Evolutionary conservation across 2,329 filamentous ascomycete species (phyloP), one percentile per base, ranked within the genome.

Genomic region (Neobulgaria alba): DNA sequence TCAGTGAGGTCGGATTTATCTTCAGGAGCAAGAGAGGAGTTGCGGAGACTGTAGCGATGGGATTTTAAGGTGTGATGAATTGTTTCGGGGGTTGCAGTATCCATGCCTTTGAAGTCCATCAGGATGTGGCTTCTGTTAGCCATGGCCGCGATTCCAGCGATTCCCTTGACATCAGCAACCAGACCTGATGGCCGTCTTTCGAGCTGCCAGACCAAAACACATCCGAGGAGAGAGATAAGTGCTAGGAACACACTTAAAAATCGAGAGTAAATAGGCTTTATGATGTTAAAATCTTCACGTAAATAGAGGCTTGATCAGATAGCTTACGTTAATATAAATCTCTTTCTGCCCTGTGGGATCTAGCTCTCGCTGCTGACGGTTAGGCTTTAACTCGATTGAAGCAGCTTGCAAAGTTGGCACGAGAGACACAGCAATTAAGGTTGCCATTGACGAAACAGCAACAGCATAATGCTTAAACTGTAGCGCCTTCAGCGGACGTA

Each of bases 121-220:
- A 86, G 63, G 56, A 86, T 83, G 50, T 86, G 82, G 48, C 73
- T 78, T 46, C 76, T 75, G 2, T 83, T 82, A 8, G 82, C 82
- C 81, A 87, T 85, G 41, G 81, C 77, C 4, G 82, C 82, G 29
- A 86, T 68, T 2, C 82, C 82, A 2, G 82, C 80, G 38, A 87
- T 84, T 4, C 82, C 82, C 50, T 77, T 78, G 5, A 84, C 81
- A 55, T 86, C 79, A 4, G 75, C 74, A 3, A 77, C 60, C 12
- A 87, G 65, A 0, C 82, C 82, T 3, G 79, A 82, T 29, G 73
- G 76, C 16, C 82, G 68, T 12, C 67, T 67, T 41, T 74, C 72
- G 32, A 85, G 70, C 45, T 78, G 69, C 49, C 71, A 75, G 32
- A 84, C 68, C 3, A 86, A 64, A 2, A 72, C 57, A 21, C 67